These are phyloP conservation scores for Mortierella sp. DNA, from an alignment of 371 early-diverging fungal genomes.

Conservation along the genomic window DNA sequence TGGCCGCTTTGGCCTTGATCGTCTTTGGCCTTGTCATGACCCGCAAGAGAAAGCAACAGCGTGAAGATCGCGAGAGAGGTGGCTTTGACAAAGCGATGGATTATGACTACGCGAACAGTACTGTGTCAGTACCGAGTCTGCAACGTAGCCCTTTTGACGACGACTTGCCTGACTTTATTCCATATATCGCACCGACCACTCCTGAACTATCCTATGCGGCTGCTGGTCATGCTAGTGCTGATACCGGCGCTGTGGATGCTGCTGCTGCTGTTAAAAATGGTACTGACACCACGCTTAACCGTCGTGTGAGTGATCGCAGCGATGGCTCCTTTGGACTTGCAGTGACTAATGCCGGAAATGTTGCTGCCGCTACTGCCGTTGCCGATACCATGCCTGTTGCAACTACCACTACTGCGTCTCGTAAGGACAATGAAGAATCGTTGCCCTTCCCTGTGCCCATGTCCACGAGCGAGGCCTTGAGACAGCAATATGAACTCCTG, in stretches of 20 bases:
- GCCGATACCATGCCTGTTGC: neutral
- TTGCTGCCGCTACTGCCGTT: neutral
- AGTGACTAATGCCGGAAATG: neutral
- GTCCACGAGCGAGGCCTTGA: constrained; percentile 29
- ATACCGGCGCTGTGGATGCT: constrained; percentile 11
- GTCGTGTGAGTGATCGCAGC: constrained; percentile 8
- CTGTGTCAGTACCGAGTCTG: no score
- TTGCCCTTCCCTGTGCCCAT: constrained; percentile 37
- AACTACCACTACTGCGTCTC: no score
- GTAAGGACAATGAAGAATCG: no score
- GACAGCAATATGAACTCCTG: constrained; percentile 35
- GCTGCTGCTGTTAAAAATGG: constrained; percentile 12
- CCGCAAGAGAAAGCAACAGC: constrained; percentile 25
- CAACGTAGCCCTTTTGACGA: no score
- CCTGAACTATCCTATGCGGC: neutral
- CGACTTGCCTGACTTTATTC: no score
- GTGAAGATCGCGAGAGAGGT: constrained; percentile 14
- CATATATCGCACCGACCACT: neutral
- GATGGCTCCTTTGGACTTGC: constrained; percentile 5
- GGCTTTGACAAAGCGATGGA: constrained; percentile 1
- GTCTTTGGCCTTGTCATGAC: constrained; percentile 54
- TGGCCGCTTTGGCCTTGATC: constrained; percentile 47
- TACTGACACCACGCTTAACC: neutral
- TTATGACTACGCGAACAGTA: constrained; percentile 7
- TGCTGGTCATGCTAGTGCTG: neutral